Percentiles rank a stretch among this genome's conserved stretches.
phyloP scores from a whole-genome alignment of 257 asterid species.

The Jaltomata sinuosa region DNA sequence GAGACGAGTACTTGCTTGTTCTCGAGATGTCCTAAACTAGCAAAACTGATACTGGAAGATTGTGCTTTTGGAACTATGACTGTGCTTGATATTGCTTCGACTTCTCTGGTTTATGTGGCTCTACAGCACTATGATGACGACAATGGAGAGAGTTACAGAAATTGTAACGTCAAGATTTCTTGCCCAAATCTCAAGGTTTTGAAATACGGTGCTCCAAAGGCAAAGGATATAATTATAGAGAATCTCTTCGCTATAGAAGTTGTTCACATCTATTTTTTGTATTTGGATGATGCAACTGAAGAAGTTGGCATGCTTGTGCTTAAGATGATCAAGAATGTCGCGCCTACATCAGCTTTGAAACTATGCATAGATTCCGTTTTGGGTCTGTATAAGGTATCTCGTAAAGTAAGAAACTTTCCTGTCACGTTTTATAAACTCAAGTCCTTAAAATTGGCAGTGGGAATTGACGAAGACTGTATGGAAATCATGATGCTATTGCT shows the following conservation, averaged over 20 bases:
- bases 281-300: background rate
- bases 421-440: background rate
- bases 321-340: background rate
- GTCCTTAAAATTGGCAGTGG: background rate
- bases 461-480: background rate
- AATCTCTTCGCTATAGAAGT: background rate
- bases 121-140: background rate
- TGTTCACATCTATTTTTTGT: background rate
- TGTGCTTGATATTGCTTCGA: constrained; percentile 8
- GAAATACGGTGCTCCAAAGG: constrained; percentile 5
- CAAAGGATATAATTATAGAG: background rate
- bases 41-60: background rate
- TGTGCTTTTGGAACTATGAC: background rate
- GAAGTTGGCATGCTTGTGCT: background rate
- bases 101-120: background rate
- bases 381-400: background rate
- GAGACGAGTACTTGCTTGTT: background rate
- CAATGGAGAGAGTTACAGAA: background rate
- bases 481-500: background rate
- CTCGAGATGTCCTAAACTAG: background rate
- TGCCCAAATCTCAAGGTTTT: constrained; percentile 2
- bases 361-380: background rate
- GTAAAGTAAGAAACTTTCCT: background rate
- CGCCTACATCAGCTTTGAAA: background rate
- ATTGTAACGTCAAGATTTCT: background rate